Evolutionary conservation across 2,329 filamentous ascomycete genomes (phyloP).

Genomic region (Aspergillus pseudonomiae): DNA sequence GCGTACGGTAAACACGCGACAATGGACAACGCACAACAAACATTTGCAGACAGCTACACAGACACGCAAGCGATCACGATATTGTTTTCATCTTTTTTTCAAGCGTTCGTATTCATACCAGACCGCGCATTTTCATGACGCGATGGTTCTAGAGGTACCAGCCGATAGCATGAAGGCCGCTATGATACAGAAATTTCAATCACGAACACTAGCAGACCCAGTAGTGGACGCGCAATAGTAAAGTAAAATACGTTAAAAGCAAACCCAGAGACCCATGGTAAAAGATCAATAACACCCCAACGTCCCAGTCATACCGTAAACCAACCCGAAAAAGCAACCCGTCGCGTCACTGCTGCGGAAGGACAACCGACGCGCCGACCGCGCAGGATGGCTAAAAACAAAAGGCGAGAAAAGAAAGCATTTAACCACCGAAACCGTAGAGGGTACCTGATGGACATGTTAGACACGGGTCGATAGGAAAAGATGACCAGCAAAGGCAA

Average conservation of each 20-base stretch:
- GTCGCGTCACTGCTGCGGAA: constrained; percentile 36
- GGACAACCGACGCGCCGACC: constrained; percentile 34
- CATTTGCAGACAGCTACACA: not conserved
- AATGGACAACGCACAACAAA: not conserved
- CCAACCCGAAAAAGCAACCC: constrained; percentile 44
- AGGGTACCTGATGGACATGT: constrained; percentile 60
- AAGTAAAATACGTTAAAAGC: constrained; percentile 43
- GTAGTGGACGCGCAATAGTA: constrained; percentile 43
- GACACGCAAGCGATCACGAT: not conserved
- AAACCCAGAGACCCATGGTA: constrained; percentile 48
- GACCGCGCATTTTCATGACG: constrained; percentile 30
- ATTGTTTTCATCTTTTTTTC: constrained; percentile 18
- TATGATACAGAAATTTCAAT: constrained; percentile 47
- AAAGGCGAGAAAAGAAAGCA: constrained; percentile 34
- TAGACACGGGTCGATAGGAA: constrained; percentile 19
- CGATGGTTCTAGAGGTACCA: constrained; percentile 39
- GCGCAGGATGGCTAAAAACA: constrained; percentile 36
- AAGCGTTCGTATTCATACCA: constrained; percentile 41
- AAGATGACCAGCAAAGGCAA: constrained; percentile 13
- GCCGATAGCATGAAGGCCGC: constrained; percentile 40
- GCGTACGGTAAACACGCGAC: not conserved
- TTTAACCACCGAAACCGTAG: constrained; percentile 88
- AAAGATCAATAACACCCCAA: constrained; percentile 48
- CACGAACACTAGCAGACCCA: constrained; percentile 43
- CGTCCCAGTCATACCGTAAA: constrained; percentile 49